These are phyloP conservation scores for Carpinus viminea DNA, from an alignment of 306 rosid species.

Conservation along the genomic window DNA sequence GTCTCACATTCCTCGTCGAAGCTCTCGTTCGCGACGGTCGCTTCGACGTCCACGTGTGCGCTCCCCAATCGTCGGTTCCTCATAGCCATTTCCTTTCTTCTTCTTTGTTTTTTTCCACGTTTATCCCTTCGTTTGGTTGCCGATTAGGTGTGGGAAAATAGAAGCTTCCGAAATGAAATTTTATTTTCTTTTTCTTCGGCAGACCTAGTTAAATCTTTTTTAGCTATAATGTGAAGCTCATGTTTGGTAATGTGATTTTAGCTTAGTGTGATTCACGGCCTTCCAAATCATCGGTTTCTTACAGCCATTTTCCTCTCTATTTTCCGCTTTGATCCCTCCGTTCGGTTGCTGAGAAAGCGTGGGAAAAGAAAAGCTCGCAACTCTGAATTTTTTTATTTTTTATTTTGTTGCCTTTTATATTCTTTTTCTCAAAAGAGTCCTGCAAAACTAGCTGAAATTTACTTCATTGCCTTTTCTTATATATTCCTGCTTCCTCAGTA, in stretches of 20 bases:
- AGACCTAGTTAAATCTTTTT: not conserved
- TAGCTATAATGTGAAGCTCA: too few relatives aligned
- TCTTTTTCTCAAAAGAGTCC: not conserved
- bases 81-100: not conserved
- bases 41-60: constrained; percentile 45
- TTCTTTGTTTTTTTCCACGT: not conserved
- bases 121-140: not conserved
- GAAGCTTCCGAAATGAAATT: not conserved
- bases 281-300: too few relatives aligned
- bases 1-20: constrained; percentile 46
- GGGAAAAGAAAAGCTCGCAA: not conserved
- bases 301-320: too few relatives aligned
- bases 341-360: constrained; percentile 5
- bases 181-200: not conserved
- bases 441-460: too few relatives aligned
- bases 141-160: not conserved
- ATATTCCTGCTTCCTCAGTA: not conserved
- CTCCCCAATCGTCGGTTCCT: constrained; percentile 48
- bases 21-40: constrained; percentile 41
- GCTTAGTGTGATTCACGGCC: too few relatives aligned
- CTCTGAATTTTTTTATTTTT: not conserved
- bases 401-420: not conserved
- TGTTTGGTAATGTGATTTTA: too few relatives aligned
- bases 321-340: not conserved
- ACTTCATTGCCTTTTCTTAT: too few relatives aligned